Conservation (phyloP, 2,329 filamentous ascomycete genomes). For the Verticillium isaacii region DNA sequence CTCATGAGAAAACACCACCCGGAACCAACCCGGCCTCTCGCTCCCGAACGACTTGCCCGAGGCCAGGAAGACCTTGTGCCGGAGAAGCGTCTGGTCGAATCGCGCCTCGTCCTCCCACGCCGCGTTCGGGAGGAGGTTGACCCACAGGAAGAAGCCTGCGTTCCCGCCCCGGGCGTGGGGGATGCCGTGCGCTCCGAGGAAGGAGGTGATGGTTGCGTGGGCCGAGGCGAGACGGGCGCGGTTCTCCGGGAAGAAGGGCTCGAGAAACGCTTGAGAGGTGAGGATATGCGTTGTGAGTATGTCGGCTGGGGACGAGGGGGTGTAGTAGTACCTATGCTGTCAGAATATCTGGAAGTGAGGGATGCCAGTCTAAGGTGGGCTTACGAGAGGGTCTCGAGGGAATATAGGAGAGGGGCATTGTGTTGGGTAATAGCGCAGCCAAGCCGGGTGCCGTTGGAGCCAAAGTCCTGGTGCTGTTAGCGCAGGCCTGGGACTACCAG, state of each 20-base stretch:
- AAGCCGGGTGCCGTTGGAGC: conserved; percentile 49
- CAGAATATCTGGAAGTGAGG: background rate
- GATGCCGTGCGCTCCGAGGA: conserved; percentile 34
- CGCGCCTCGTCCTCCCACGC: conserved; percentile 1
- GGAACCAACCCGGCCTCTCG: conserved; percentile 31
- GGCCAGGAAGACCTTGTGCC: conserved; percentile 28
- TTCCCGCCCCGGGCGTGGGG: conserved; percentile 40
- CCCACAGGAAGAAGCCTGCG: conserved; percentile 52
- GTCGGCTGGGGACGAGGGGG: conserved; percentile 38
- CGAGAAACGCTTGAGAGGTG: conserved; percentile 25
- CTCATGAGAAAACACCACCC: conserved; percentile 31
- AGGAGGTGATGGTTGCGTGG: conserved; percentile 29
- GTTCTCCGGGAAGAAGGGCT: conserved; percentile 40
- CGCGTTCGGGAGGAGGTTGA: conserved; percentile 40
- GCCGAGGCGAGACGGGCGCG: conserved; percentile 28
- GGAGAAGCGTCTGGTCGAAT: conserved; percentile 22
- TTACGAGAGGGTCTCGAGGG: conserved; percentile 26
- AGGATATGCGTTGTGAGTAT: conserved; percentile 35
- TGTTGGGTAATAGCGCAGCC: conserved; percentile 44
- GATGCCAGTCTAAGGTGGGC: no score
- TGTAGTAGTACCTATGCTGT: conserved; percentile 30
- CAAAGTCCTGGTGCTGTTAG: conserved; percentile 37
- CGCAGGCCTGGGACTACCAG: no score
- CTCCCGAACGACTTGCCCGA: conserved; percentile 30
- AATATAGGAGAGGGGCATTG: conserved; percentile 24